These are phyloP conservation scores for Metschnikowia sp. DNA, from an alignment of 805 yeast genomes.

Conservation along the genomic window DNA sequence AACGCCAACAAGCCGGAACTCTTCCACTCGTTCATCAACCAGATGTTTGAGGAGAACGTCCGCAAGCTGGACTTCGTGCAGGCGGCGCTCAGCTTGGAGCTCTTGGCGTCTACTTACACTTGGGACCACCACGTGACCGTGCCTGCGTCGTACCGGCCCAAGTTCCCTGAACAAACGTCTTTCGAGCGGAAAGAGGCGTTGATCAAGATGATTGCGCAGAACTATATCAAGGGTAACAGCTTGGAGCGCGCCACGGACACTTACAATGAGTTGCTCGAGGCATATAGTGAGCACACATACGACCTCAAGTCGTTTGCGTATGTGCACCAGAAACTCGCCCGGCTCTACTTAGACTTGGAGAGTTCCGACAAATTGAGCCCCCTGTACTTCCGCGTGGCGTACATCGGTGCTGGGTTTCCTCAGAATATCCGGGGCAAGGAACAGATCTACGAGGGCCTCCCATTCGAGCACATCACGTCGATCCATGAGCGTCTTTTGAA, in stretches of 20 bases:
- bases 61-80: constrained; percentile 64
- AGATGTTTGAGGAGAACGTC: constrained; percentile 64
- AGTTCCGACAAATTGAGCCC: constrained; percentile 70
- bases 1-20: constrained; percentile 77
- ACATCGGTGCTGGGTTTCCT: constrained; percentile 85
- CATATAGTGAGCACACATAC: constrained; percentile 68
- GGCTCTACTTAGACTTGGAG: constrained; percentile 64
- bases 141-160: constrained; percentile 59
- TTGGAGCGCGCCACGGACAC: constrained; percentile 77
- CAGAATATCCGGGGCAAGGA: constrained; percentile 67
- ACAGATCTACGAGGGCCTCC: constrained; percentile 80
- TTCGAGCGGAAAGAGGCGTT: constrained; percentile 78
- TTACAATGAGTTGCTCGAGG: constrained; percentile 71
- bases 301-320: constrained; percentile 73
- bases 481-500: constrained; percentile 73
- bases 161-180: constrained; percentile 74
- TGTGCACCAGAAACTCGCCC: constrained; percentile 65
- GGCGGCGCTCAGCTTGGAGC: constrained; percentile 77
- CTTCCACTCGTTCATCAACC: constrained; percentile 74
- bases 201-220: constrained; percentile 64
- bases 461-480: constrained; percentile 83
- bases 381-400: constrained; percentile 74
- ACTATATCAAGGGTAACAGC: constrained; percentile 67
- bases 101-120: constrained; percentile 69
- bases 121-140: constrained; percentile 64